A percentile compares a stretch with the other conserved stretches of the same genome.
phyloP scores from a whole-genome alignment of 2,329 filamentous ascomycete species.

The Pseudogymnoascus sp. region DNA sequence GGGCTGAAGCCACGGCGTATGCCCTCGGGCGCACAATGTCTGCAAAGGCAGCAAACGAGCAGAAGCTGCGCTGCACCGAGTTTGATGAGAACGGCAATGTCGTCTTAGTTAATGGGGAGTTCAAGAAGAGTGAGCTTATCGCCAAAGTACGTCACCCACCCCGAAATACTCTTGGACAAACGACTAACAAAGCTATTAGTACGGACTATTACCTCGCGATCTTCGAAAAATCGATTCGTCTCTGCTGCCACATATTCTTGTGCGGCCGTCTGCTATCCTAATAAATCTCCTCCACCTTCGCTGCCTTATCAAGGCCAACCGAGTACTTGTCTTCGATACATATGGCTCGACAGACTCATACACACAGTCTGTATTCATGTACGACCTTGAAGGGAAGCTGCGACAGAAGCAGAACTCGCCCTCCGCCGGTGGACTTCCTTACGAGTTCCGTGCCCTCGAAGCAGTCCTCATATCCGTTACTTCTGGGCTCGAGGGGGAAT shows the following conservation, averaged over 20 bases:
- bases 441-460: slow-evolving; percentile 94
- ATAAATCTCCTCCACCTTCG: slow-evolving; percentile 95
- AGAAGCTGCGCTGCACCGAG: slow-evolving; percentile 86
- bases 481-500: slow-evolving; percentile 84
- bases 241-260: slow-evolving; percentile 87
- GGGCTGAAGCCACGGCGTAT: slow-evolving; percentile 55
- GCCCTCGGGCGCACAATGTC: slow-evolving; percentile 62
- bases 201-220: slow-evolving; percentile 87
- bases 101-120: slow-evolving; percentile 87
- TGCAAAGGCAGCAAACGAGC: slow-evolving; percentile 73
- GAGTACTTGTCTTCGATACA: slow-evolving; percentile 90
- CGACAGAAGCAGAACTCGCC: slow-evolving; percentile 63
- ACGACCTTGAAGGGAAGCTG: slow-evolving; percentile 88
- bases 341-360: slow-evolving; percentile 93
- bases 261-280: slow-evolving; percentile 86
- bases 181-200: slow-evolving; percentile 42
- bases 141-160: slow-evolving; percentile 58
- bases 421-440: slow-evolving; percentile 64
- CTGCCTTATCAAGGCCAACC: slow-evolving; percentile 89
- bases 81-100: slow-evolving; percentile 89
- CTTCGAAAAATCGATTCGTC: slow-evolving; percentile 96
- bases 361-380: slow-evolving; percentile 95
- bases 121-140: slow-evolving; percentile 95
- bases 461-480: slow-evolving; percentile 92
- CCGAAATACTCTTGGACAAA: slow-evolving; percentile 14